A percentile compares a stretch with the other conserved stretches of the same genome.
These are phyloP conservation scores for Zoysia japonica DNA, from an alignment of 176 grass and related monocot genomes.

Conservation along the genomic window DNA sequence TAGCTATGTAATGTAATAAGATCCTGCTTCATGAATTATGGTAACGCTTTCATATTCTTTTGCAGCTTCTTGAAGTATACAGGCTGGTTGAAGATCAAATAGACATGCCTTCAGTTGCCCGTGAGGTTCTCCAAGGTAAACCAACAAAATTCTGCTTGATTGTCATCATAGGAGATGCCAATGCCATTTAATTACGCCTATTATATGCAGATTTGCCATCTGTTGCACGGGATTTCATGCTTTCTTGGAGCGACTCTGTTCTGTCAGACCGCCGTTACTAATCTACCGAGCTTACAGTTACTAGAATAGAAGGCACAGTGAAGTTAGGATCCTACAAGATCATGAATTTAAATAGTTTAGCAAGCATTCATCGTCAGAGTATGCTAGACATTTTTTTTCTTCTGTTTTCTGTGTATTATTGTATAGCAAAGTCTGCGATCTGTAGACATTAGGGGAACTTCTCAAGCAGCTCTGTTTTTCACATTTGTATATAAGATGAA, in stretches of 20 bases:
- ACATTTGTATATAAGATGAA: slow-evolving; percentile 26
- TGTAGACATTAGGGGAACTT: neutral
- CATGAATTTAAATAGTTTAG: slow-evolving; percentile 25
- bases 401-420: neutral
- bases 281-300: slow-evolving; percentile 8
- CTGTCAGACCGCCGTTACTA: slow-evolving; percentile 73
- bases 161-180: neutral
- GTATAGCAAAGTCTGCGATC: slow-evolving; percentile 27
- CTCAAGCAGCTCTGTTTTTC: neutral
- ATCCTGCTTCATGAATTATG: neutral
- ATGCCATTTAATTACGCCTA: neutral
- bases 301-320: slow-evolving; percentile 24
- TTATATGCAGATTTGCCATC: slow-evolving; percentile 74
- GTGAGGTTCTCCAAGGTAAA: slow-evolving; percentile 84
- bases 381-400: neutral
- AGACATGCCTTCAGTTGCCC: slow-evolving; percentile 82
- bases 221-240: slow-evolving; percentile 79
- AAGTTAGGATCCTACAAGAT: slow-evolving; percentile 1
- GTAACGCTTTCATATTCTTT: neutral
- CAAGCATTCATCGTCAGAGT: slow-evolving; percentile 21
- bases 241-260: slow-evolving; percentile 83
- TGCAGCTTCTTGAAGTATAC: slow-evolving; percentile 91
- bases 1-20: neutral
- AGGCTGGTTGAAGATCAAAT: slow-evolving; percentile 90
- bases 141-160: slow-evolving; percentile 11